Percentiles rank a stretch among this genome's conserved stretches.
Evolutionary conservation across 768 basidiomycete species (phyloP).

Genomic region (Russula brevipes): DNA sequence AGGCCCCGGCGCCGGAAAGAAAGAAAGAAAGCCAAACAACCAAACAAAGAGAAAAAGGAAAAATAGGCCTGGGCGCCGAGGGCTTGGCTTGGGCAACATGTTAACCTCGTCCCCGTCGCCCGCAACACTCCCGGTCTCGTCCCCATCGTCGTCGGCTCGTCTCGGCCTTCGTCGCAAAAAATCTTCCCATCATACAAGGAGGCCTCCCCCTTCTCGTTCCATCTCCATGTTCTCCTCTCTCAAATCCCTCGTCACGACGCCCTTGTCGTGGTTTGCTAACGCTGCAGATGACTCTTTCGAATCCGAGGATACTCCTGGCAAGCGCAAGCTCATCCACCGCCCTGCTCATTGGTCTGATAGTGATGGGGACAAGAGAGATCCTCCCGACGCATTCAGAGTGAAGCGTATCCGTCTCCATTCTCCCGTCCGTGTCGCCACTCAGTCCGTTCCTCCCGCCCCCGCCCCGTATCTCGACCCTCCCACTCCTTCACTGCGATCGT

Average conservation of each 20-base stretch:
- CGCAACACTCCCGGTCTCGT: slow-evolving; percentile 31
- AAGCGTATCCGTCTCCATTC: slow-evolving; percentile 32
- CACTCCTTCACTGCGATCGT: slow-evolving; percentile 17
- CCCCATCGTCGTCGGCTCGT: slow-evolving; percentile 24
- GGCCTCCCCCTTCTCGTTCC: slow-evolving; percentile 28
- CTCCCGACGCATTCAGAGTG: slow-evolving; percentile 8
- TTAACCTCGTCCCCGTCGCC: slow-evolving; percentile 24
- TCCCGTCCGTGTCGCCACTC: slow-evolving; percentile 5
- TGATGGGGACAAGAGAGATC: slow-evolving; percentile 23
- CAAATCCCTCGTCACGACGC: slow-evolving; percentile 34
- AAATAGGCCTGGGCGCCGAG: background rate
- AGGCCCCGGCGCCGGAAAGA: background rate
- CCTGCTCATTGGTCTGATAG: slow-evolving; percentile 12
- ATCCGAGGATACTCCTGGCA: slow-evolving; percentile 32
- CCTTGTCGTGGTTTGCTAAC: slow-evolving; percentile 32
- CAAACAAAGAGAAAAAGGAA: background rate
- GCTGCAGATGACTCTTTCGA: slow-evolving; percentile 26
- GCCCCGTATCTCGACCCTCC: slow-evolving; percentile 23
- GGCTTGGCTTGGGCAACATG: slow-evolving; percentile 40
- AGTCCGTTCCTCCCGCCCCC: background rate
- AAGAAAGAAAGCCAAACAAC: background rate
- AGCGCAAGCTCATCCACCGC: slow-evolving; percentile 29
- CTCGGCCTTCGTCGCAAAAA: slow-evolving; percentile 22
- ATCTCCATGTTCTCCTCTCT: slow-evolving; percentile 33
- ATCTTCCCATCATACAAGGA: slow-evolving; percentile 19